Evolutionary conservation across 495 filamentous ascomycete species (phyloP), one percentile per base, ranked within the genome.

Genomic region (Hyaloscypha hepaticicola): DNA sequence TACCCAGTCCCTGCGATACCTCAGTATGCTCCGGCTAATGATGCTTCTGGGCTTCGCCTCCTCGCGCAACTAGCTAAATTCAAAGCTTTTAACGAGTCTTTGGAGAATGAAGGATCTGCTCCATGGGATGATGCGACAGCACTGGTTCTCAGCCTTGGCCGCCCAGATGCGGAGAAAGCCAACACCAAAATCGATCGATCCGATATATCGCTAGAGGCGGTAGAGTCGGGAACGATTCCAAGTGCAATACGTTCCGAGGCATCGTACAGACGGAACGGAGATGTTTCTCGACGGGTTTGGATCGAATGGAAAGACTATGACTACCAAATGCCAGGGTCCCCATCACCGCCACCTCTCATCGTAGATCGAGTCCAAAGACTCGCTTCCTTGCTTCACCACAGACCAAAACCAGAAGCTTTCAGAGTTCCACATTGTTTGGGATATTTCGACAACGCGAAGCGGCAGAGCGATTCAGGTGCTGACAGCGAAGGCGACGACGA

Each of bases 291-390:
- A 57, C 72, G 70, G 41, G 77, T 80, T 2, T 80, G 78, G 78
- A 69, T 80, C 6, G 78, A 80, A 63, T 80, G 78, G 78, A 80
- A 78, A 66, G 77, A 79, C 49, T 80, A 79, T 55, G 78, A 79
- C 33, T 66, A 67, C 1, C 73, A 73, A 52, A 51, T 21, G n/a
- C 68, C 52, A 49, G 71, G 8, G 71, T 69, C 16, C 66, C 73
- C 1, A 67, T 75, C 49, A 74, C 77, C 63, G 55, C 69, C 58
- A 14, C 34, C 64, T 9, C 72, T 75, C 25, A 78, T 79, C 28
- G 38, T 76, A 19, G 70, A 75, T 49, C 63, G 77, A 21, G 77
- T 79, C 11, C 60, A 64, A 3, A 77, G 76, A 33, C 72, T 80
- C 8, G 76, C 77, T 16, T 70, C 75, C 3, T 70, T 80, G 27